Evolutionary conservation across 305 asterid genomes (phyloP).

Genomic region (Rubia balearica): DNA sequence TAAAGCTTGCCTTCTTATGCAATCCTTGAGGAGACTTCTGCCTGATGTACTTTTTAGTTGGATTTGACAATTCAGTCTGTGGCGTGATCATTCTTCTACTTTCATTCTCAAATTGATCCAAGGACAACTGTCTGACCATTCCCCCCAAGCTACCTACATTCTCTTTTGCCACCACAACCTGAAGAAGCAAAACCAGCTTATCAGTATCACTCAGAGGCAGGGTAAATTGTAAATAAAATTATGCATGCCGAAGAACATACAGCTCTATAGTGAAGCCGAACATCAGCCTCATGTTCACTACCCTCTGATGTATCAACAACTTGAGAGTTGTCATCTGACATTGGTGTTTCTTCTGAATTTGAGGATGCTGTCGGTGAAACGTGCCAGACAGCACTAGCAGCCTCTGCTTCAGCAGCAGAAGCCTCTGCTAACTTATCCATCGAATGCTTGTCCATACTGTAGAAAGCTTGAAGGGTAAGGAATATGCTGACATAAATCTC

Average conservation of each 20-base stretch:
- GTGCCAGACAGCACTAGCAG: constrained; percentile 91
- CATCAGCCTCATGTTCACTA: constrained; percentile 76
- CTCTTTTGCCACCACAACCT: constrained; percentile 99
- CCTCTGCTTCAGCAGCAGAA: constrained; percentile 99
- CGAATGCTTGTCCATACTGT: constrained; percentile 68
- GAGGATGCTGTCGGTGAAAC: constrained; percentile 76
- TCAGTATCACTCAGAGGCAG: constrained; percentile 15
- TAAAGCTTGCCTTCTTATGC: constrained; percentile 81
- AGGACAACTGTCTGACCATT: constrained; percentile 91
- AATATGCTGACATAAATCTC: not conserved
- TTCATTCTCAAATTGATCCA: constrained; percentile 98
- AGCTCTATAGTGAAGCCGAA: constrained; percentile 96
- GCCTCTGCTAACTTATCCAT: constrained; percentile 89
- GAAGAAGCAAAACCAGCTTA: constrained; percentile 25
- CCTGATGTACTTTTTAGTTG: constrained; percentile 69
- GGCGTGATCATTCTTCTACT: constrained; percentile 87
- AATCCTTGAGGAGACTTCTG: constrained; percentile 96
- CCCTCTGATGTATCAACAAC: constrained; percentile 72
- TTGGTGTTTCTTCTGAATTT: constrained; percentile 57
- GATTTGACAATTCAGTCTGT: constrained; percentile 68
- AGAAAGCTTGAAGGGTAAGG: not conserved
- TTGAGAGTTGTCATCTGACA: constrained; percentile 65
- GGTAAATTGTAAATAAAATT: not conserved
- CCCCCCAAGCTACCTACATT: constrained; percentile 94
- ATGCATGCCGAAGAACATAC: constrained; percentile 36